A percentile compares a stretch with the other conserved stretches of the same genome.
Evolutionary conservation across 2,329 filamentous ascomycete genomes (phyloP).

Genomic region (Leptographium galeiforme): DNA sequence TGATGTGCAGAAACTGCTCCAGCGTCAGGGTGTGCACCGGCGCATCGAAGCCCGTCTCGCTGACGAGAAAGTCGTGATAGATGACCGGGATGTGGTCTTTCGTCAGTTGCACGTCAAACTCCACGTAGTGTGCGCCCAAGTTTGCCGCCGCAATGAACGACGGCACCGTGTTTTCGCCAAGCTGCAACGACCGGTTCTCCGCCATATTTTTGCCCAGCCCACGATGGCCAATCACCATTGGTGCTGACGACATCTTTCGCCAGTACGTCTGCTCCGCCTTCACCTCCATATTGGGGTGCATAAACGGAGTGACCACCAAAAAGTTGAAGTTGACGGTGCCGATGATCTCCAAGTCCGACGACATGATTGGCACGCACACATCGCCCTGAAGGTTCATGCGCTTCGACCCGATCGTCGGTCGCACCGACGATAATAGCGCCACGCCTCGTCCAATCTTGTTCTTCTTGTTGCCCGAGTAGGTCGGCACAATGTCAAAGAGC

Average conservation of each 20-base stretch:
- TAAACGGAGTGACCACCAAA: constrained; percentile 84
- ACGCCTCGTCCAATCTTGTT: constrained; percentile 82
- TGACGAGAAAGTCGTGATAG: constrained; percentile 96
- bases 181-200: constrained; percentile 72
- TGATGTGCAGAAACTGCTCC: constrained; percentile 90
- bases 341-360: constrained; percentile 75
- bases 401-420: constrained; percentile 67
- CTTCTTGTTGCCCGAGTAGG: constrained; percentile 81
- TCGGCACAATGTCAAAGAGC: constrained; percentile 88
- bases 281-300: constrained; percentile 85
- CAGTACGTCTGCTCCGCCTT: constrained; percentile 89
- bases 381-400: constrained; percentile 90
- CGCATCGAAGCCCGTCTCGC: constrained; percentile 92
- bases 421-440: constrained; percentile 75
- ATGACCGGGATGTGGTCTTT: constrained; percentile 97
- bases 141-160: constrained; percentile 96
- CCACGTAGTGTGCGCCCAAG: constrained; percentile 63
- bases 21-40: constrained; percentile 90
- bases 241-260: constrained; percentile 75
- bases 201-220: constrained; percentile 83
- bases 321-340: constrained; percentile 96
- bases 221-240: constrained; percentile 59
- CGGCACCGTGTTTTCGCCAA: constrained; percentile 90
- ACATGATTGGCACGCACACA: constrained; percentile 80
- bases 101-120: constrained; percentile 89